phyloP scores from a whole-genome alignment of 805 yeast genomes.

The Groenewaldozyma tartarivorans region DNA sequence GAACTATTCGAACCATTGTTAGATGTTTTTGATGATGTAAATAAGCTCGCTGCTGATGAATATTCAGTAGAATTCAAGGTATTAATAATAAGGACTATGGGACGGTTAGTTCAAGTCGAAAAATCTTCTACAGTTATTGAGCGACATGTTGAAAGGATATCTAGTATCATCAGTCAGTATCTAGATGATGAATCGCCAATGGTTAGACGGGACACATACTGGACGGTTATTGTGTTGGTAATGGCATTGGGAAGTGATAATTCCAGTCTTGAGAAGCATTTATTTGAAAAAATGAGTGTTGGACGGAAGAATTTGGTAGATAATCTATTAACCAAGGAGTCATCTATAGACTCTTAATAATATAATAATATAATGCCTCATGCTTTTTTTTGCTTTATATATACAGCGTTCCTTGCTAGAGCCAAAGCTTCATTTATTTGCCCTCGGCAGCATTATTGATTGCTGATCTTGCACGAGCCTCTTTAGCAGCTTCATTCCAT shows the following conservation, averaged over 20 bases:
- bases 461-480: conserved; percentile 25
- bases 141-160: conserved; percentile 5
- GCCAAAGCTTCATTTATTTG: conserved; percentile 1
- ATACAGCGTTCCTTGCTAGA: no score
- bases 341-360: neutral
- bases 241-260: conserved; percentile 6
- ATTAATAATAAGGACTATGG: conserved; percentile 7
- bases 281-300: conserved; percentile 13
- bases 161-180: conserved; percentile 7
- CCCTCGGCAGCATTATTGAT: conserved; percentile 18
- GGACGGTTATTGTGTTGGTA: conserved; percentile 14
- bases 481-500: conserved; percentile 41
- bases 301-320: conserved; percentile 24
- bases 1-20: conserved; percentile 1
- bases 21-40: conserved; percentile 2
- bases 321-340: conserved; percentile 6
- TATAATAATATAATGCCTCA: no score
- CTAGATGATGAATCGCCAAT: conserved; percentile 16
- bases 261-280: conserved; percentile 6
- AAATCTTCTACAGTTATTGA: neutral
- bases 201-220: conserved; percentile 25
- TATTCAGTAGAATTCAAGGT: conserved; percentile 6
- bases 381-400: no score
- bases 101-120: neutral
- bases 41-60: neutral